Evolutionary conservation across 2,329 filamentous ascomycete species (phyloP), one percentile per base, ranked within the genome.

Genomic region (Diaporthe sp.): DNA sequence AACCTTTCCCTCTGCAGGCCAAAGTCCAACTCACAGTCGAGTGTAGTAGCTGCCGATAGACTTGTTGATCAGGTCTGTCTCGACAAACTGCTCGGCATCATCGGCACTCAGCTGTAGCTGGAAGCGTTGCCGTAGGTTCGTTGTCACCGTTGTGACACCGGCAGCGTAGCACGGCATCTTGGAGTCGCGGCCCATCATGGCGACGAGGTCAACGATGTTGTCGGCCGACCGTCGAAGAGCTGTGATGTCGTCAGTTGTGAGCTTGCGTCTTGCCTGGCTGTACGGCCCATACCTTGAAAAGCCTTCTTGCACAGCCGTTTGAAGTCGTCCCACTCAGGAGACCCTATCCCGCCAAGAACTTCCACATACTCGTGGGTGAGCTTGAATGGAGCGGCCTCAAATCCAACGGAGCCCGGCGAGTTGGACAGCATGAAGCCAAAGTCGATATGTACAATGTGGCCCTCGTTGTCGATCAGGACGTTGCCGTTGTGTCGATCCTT

Each of bases 401-500:
- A 97, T 3, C 94, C 94, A 80, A 97, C 94, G 12, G 92, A 93
- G 0, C 94, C 94, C 0, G 94, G 94, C 1, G 94, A 95, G 82
- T 97, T 97, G 61, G 93, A 96, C 44, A 97, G 87, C 93, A 97
- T 96, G 82, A 97, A 97, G 72, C 94, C 94, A 82, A 97, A 97
- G 83, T 97, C 94, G 75, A 97, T 97, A 81, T 97, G 94, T 75
- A 97, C 92, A 73, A 96, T 95, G 81, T 97, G 94, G 13, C 94
- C 94, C 81, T 94, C 92, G 79, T 94, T 95, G 82, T 96, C 94
- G 79, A 97, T 93, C 75, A 97, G 88, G 19, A 97, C 93, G 80
- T 97, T 97, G 71, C 94, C 94, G 80, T 97, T 97, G 82, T 97
- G 94, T 17, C 94, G 89, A 80, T 97, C 94, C 81, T 97, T 97